Evolutionary conservation across 1,139 yeast species (phyloP).

Genomic region (Protomyces inundatus): DNA sequence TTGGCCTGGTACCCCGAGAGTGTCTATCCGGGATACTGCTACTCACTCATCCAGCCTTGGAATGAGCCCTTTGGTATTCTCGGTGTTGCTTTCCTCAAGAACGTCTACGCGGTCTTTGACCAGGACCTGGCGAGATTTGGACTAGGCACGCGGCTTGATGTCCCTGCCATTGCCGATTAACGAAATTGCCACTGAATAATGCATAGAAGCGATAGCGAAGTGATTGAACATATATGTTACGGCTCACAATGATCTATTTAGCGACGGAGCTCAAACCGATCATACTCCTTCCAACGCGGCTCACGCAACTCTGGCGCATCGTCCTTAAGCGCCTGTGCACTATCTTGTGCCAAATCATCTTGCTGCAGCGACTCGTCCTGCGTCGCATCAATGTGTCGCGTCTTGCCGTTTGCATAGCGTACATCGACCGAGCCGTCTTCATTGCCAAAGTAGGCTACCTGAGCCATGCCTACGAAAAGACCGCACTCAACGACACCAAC

Average conservation of each 20-base stretch:
- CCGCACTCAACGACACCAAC: conserved; percentile 99
- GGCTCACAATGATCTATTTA: background rate
- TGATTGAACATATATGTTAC: too few species aligned
- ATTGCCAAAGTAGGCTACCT: conserved; percentile 83
- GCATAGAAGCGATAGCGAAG: background rate
- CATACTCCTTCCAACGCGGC: conserved; percentile 22
- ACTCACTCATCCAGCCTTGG: conserved; percentile 22
- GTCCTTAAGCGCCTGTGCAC: background rate
- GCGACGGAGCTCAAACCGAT: conserved; percentile 20
- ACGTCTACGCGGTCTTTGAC: conserved; percentile 68
- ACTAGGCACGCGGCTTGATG: conserved; percentile 21
- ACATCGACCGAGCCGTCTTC: conserved; percentile 56
- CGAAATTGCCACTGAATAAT: background rate
- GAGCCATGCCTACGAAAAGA: conserved; percentile 68
- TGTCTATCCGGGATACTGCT: conserved; percentile 1
- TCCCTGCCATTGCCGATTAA: conserved; percentile 20
- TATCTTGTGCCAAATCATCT: background rate
- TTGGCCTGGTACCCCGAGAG: conserved; percentile 24
- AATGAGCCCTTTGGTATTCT: conserved; percentile 38
- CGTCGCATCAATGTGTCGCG: conserved; percentile 8
- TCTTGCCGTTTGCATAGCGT: conserved; percentile 17
- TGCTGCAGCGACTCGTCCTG: background rate
- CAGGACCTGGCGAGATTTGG: conserved; percentile 4
- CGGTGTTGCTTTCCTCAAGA: conserved; percentile 69
- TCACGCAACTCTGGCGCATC: conserved; percentile 16